Conservation (phyloP, 2,329 filamentous ascomycete species). For the Trichoderma atrobrunneum region DNA sequence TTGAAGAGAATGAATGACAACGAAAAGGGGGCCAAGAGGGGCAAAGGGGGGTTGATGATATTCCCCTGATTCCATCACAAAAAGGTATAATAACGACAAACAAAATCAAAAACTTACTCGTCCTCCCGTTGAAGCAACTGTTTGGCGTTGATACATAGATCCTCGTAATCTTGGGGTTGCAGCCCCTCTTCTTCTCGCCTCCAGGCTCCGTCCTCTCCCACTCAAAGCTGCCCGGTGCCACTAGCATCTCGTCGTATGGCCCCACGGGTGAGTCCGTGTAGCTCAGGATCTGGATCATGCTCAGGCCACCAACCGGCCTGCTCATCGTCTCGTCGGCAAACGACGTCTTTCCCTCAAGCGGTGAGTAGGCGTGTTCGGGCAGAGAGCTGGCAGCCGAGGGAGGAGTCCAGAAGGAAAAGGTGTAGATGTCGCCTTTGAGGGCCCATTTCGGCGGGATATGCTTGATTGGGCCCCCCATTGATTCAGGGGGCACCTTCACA, state of each 20-base stretch:
- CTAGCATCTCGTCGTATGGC: constrained; percentile 52
- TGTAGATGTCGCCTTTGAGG: constrained; percentile 44
- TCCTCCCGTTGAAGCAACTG: constrained; percentile 52
- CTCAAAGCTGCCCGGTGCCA: constrained; percentile 46
- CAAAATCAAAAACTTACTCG: constrained; percentile 36
- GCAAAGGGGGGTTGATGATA: neutral
- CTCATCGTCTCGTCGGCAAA: constrained; percentile 35
- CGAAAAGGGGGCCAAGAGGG: neutral
- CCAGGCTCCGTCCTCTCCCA: constrained; percentile 39
- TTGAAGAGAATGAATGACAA: neutral
- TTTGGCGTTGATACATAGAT: constrained; percentile 54
- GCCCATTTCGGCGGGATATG: constrained; percentile 41
- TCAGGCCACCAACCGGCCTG: constrained; percentile 43
- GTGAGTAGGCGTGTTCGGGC: constrained; percentile 41
- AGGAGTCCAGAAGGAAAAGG: constrained; percentile 42
- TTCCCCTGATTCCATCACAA: neutral
- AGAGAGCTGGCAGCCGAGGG: constrained; percentile 32
- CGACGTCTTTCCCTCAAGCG: constrained; percentile 43
- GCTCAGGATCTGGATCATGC: constrained; percentile 50
- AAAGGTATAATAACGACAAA: neutral
- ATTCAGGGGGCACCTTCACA: neutral
- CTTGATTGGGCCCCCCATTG: constrained; percentile 24
- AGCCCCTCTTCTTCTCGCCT: constrained; percentile 33
- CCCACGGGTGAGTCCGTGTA: constrained; percentile 52
- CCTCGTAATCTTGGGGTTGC: constrained; percentile 45